These are phyloP conservation scores for Tolypocladium album DNA, from an alignment of 2,329 filamentous ascomycete species.

Conservation along the genomic window DNA sequence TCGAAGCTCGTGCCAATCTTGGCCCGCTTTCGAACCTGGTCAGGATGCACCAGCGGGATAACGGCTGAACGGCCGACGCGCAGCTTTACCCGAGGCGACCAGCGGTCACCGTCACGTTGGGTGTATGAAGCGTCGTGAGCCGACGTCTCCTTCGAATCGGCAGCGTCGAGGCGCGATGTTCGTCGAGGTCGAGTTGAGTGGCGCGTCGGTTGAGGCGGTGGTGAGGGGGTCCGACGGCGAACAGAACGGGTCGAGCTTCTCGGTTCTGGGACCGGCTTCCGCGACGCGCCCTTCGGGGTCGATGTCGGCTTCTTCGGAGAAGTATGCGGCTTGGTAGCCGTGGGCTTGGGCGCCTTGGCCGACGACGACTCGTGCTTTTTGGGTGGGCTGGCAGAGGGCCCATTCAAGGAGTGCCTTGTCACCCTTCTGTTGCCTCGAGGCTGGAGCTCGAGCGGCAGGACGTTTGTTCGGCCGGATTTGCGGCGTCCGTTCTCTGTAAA, in stretches of 20 bases:
- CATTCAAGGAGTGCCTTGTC: constrained; percentile 31
- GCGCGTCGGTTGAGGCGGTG: constrained; percentile 25
- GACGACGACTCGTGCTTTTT: constrained; percentile 13
- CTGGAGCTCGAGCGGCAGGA: constrained; percentile 41
- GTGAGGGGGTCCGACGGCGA: constrained; percentile 30
- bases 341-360: constrained; percentile 16
- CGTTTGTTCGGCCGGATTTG: constrained; percentile 55
- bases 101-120: constrained; percentile 12
- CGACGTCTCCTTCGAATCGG: constrained; percentile 5
- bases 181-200: constrained; percentile 32
- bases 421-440: constrained; percentile 38
- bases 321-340: constrained; percentile 14
- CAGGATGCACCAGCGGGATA: constrained; percentile 50
- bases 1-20: constrained; percentile 44
- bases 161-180: constrained; percentile 26
- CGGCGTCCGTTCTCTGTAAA: constrained; percentile 65
- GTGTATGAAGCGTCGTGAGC: constrained; percentile 5
- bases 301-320: constrained; percentile 13
- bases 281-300: constrained; percentile 18
- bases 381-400: constrained; percentile 21
- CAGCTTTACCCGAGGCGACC: constrained; percentile 37
- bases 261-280: constrained; percentile 15
- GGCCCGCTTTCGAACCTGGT: constrained; percentile 41
- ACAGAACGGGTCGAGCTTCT: constrained; percentile 19
- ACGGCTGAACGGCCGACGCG: constrained; percentile 25